Evolutionary conservation across 2,329 filamentous ascomycete genomes (phyloP).

Genomic region (Bimuria novae-zelandiae): DNA sequence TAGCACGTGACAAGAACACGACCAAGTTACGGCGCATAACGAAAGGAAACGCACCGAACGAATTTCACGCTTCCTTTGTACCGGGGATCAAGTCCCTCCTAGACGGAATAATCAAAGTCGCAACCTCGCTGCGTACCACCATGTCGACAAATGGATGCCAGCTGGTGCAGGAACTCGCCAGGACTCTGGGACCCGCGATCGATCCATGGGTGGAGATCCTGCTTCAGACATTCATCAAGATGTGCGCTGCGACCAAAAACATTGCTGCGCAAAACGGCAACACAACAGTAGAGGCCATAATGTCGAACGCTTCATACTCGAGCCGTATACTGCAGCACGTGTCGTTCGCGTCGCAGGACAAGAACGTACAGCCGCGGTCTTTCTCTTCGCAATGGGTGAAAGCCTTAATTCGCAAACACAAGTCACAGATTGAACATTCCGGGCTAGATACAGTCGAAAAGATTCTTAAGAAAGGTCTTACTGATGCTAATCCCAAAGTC

Average conservation of each 20-base stretch:
- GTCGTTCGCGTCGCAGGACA: conserved; percentile 81
- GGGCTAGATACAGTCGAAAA: conserved; percentile 85
- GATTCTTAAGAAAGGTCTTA: conserved; percentile 85
- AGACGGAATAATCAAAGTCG: conserved; percentile 86
- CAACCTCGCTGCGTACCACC: conserved; percentile 84
- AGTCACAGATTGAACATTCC: conserved; percentile 79
- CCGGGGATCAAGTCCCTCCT: conserved; percentile 72
- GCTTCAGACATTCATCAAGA: conserved; percentile 86
- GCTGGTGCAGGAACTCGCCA: conserved; percentile 82
- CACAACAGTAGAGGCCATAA: conserved; percentile 75
- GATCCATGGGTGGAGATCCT: conserved; percentile 90
- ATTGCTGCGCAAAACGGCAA: conserved; percentile 87
- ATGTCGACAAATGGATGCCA: conserved; percentile 85
- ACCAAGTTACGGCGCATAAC: conserved; percentile 76
- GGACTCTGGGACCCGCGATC: conserved; percentile 74
- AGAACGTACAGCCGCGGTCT: conserved; percentile 84
- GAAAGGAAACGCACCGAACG: conserved; percentile 79
- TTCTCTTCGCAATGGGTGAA: conserved; percentile 83
- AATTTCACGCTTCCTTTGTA: conserved; percentile 75
- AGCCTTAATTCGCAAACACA: conserved; percentile 81
- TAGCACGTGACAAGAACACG: conserved; percentile 80
- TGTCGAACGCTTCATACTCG: conserved; percentile 79
- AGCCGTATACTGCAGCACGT: conserved; percentile 84
- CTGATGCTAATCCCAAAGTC: conserved; percentile 86
- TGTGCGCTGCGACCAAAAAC: conserved; percentile 89